Base-by-base conservation (phyloP, 805 yeast genomes). In the Starmera pachycereana region DNA sequence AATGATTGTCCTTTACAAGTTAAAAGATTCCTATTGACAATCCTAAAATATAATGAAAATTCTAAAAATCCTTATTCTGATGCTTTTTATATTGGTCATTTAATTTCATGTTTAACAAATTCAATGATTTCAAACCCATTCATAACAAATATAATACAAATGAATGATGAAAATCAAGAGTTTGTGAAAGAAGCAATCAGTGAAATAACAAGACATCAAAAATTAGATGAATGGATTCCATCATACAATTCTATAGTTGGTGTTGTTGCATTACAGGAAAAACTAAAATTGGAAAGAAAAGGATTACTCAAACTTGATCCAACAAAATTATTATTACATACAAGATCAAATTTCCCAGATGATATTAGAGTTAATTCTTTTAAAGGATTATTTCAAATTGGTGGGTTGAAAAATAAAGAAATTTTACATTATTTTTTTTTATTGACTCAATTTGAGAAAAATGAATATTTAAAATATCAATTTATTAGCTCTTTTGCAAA, bases 211-310 rank as follows among this genome's bases (percentile, higher is more conserved):
- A 70, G 97, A 43, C 71, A 78, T 44, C 76, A 78, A 48, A 77
- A 88, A 45, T 69, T 92, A 62, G 97, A 90, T 52, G 78, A 74
- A 34, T 87, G 94, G 94, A 68, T 81, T 8, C 90, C 96, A 1
- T 80, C 95, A 0, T 76, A 73, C 45, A 80, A 76, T 39, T 56
- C 71, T 42, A 45, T 69, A 31, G 63, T 84, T 32, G 69, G 88
- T 13, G 59, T 66, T 25, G 63, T 74, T 6, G 74, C 88, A 27
- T 49, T 88, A 18, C 58, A 62, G 32, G 79, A 75, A 46, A 83
- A 81, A 46, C 68, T 83, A 33, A 58, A 65, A 31, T 60, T 92
- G 33, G 77, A 81, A 0, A 57, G 71, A 11, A 62, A 64, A 14
- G 86, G 87, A 0, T 58, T 77, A 9, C 63, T 73, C 18, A 60